phyloP scores from a whole-genome alignment of 805 yeast species.

The Candida hungchunana region DNA sequence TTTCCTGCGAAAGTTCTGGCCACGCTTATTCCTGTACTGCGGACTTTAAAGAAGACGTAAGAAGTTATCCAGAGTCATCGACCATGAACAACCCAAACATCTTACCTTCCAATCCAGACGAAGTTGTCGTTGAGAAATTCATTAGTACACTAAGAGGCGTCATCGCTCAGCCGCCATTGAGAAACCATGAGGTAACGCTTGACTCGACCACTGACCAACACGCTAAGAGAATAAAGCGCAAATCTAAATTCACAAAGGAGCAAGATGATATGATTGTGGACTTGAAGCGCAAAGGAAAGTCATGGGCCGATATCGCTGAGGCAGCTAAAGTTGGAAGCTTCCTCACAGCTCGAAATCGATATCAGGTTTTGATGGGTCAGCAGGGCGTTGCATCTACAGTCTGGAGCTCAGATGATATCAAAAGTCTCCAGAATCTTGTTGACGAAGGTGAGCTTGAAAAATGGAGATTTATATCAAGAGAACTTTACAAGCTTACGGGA shows the following conservation, averaged over 20 bases:
- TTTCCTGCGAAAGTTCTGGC: no score
- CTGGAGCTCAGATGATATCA: slow-evolving; percentile 56
- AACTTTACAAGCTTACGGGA: slow-evolving; percentile 48
- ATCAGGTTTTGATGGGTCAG: slow-evolving; percentile 78
- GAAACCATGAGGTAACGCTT: slow-evolving; percentile 32
- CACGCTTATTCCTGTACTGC: no score
- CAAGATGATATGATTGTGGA: slow-evolving; percentile 64
- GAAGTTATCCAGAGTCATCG: no score
- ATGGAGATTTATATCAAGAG: slow-evolving; percentile 61
- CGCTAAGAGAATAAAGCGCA: slow-evolving; percentile 51
- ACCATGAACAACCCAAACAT: background rate
- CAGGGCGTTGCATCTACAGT: slow-evolving; percentile 70
- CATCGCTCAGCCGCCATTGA: slow-evolving; percentile 19
- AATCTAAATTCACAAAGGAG: slow-evolving; percentile 63
- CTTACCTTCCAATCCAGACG: background rate
- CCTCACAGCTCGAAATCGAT: slow-evolving; percentile 71
- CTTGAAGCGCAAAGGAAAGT: slow-evolving; percentile 56
- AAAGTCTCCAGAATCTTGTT: slow-evolving; percentile 44
- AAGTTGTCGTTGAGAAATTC: slow-evolving; percentile 4
- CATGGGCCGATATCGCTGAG: slow-evolving; percentile 74
- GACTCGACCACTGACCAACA: slow-evolving; percentile 38
- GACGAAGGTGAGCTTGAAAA: slow-evolving; percentile 71
- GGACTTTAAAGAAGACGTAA: no score
- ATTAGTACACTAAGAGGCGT: slow-evolving; percentile 11
- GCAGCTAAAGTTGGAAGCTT: slow-evolving; percentile 58